phyloP scores from a whole-genome alignment of 73 alveolate species.

The Paramecium biaurelia region DNA sequence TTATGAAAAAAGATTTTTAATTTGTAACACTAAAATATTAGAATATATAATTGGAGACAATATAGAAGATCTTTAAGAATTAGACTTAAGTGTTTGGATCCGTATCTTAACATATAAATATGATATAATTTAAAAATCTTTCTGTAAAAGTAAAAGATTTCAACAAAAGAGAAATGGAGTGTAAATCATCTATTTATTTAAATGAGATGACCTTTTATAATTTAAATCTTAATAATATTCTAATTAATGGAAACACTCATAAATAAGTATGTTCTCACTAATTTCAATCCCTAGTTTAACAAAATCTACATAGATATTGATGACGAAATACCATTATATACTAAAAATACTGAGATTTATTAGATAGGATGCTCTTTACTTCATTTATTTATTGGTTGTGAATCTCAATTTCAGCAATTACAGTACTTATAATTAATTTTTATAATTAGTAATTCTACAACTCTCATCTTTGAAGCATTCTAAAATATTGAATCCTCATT shows the following conservation, averaged over 20 bases:
- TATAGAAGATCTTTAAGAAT: background rate
- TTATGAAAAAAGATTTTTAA: background rate
- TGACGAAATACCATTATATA: background rate
- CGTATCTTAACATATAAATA: background rate
- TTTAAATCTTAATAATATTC: constrained; percentile 22
- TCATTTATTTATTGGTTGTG: background rate
- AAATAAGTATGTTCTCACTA: background rate
- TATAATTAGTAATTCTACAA: background rate
- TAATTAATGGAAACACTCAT: background rate
- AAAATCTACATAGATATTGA: background rate
- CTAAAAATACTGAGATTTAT: background rate
- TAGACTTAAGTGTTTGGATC: background rate
- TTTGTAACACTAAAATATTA: background rate
- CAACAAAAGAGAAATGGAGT: background rate
- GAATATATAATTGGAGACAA: background rate
- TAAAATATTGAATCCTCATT: background rate
- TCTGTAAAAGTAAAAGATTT: background rate
- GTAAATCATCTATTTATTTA: background rate
- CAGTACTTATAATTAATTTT: background rate
- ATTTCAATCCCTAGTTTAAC: background rate
- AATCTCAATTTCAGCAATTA: background rate
- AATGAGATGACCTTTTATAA: background rate
- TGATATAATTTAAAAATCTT: background rate
- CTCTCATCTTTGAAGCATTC: background rate
- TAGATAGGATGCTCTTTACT: constrained; percentile 16